Conservation (phyloP, 176 grass and related monocot species). For the Triticum dicoccoides region DNA sequence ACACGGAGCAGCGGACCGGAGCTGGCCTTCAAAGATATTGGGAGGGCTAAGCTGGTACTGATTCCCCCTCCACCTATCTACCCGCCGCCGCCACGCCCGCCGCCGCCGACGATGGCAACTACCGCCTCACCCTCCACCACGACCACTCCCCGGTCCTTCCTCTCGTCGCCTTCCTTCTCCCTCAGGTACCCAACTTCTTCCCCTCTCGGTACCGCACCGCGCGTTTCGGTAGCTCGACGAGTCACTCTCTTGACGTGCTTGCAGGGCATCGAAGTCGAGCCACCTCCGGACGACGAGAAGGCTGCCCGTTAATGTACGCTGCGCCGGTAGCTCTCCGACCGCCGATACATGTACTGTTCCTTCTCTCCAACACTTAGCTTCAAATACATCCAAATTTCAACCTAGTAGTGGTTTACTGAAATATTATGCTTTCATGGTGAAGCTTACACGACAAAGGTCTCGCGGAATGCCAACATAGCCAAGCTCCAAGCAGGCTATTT, state of each 20-base stretch:
- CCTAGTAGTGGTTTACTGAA: constrained; percentile 3
- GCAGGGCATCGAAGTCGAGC: constrained; percentile 28
- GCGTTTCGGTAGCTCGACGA: background rate
- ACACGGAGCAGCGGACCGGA: too few relatives aligned
- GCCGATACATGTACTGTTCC: constrained; percentile 32
- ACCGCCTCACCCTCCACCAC: background rate
- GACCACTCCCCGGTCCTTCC: constrained; percentile 1
- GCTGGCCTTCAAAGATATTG: background rate
- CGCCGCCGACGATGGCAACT: constrained; percentile 15
- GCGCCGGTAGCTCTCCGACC: constrained; percentile 29
- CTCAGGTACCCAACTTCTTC: constrained; percentile 15
- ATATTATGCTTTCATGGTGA: constrained; percentile 16
- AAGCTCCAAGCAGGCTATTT: constrained; percentile 82
- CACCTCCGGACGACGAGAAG: constrained; percentile 16
- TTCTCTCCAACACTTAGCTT: background rate
- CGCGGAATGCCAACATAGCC: constrained; percentile 51
- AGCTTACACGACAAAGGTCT: constrained; percentile 88
- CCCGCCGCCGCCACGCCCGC: constrained; percentile 7
- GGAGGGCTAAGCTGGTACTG: background rate
- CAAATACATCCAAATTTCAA: background rate
- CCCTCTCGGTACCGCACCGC: background rate
- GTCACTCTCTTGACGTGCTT: background rate
- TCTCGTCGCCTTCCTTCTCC: background rate
- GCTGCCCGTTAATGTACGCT: constrained; percentile 14
- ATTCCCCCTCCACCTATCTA: background rate